These are phyloP conservation scores for Eucommia ulmoides DNA, from an alignment of 257 asterid species.

Conservation along the genomic window DNA sequence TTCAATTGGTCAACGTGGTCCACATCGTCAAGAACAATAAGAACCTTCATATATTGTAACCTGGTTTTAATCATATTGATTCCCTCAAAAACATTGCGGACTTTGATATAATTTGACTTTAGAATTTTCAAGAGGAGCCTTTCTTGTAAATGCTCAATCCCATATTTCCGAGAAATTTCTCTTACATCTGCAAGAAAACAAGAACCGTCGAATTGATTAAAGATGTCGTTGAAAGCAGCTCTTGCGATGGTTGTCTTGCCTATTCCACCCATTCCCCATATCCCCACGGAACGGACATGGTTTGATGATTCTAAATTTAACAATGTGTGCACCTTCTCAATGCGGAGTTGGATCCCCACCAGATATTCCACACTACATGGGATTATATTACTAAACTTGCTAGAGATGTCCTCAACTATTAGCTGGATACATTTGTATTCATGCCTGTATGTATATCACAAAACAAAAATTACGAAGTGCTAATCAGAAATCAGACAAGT, in stretches of 20 bases:
- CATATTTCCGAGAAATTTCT: slow-evolving; percentile 1
- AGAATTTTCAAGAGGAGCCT: slow-evolving; percentile 8
- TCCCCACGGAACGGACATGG: slow-evolving; percentile 4
- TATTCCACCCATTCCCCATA: too few relatives aligned
- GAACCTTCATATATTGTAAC: neutral
- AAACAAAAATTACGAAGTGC: neutral
- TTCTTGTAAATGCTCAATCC: slow-evolving; percentile 1
- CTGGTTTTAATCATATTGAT: slow-evolving; percentile 2
- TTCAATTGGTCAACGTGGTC: slow-evolving; percentile 6
- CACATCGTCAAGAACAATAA: slow-evolving; percentile 17
- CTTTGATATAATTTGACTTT: neutral
- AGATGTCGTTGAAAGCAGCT: neutral
- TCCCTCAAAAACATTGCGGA: slow-evolving; percentile 7
- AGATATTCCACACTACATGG: neutral
- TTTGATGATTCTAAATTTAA: slow-evolving; percentile 1
- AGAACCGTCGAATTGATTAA: neutral
- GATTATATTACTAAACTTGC: neutral
- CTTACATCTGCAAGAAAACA: slow-evolving; percentile 7
- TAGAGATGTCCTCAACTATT: neutral
- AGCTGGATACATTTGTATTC: slow-evolving; percentile 1
- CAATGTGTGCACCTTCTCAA: neutral
- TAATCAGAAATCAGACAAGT: neutral
- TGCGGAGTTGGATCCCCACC: slow-evolving; percentile 4
- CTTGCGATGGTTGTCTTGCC: slow-evolving; percentile 11
- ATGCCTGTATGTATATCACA: neutral